Base-by-base conservation (phyloP, 1,284 basidiomycete genomes). In the Ustilago trichophora region DNA sequence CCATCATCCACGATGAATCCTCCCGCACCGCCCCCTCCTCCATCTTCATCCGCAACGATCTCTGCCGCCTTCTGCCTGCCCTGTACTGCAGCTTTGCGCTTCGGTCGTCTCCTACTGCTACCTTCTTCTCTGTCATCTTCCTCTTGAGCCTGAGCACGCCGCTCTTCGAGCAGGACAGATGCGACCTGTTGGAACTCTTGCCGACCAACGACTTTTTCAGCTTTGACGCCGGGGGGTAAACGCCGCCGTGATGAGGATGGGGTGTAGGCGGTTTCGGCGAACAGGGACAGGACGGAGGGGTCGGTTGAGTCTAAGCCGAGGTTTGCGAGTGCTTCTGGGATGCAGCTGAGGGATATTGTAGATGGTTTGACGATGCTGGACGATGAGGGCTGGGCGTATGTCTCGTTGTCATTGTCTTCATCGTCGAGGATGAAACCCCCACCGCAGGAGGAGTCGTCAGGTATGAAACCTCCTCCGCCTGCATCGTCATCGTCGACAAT, bases 291-390 rank as follows among this genome's bases (percentile, higher is more conserved):
- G 16, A 74, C 60, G 11, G 54, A 54, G 1, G 57, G 24, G 19
- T 74, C 72, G 47, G 63, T 22, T 1, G 65, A 37, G 12, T 67
- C 47, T 3, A 74, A 46, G 1, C 60, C 60, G 7, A 74, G 68
- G 12, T 72, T 72, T 11, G 68, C 47, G 6, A 74, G 58, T 8
- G 72, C 72, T 51, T 72, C 68, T 2, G 72, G 72, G 5, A 74
- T 50, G 2, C 56, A 50, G 19, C 46, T 45, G n/a, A 74, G 59
- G 65, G 65, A 19, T 32, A 27, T 3, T 32, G 4, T 16, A 33
- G 11, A 19, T 21, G 72, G n/a, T 13, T 8, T n/a, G n/a, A n/a
- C 3, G 47, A 24, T 9, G 33, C n/a, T n/a, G n/a, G 6, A 34
- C 38, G 32, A 26, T 24, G 40, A 32, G 13, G 25, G 19, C 19